These are phyloP conservation scores for Magnaporthales sp. DNA, from an alignment of 2,329 filamentous ascomycete genomes.

Conservation along the genomic window DNA sequence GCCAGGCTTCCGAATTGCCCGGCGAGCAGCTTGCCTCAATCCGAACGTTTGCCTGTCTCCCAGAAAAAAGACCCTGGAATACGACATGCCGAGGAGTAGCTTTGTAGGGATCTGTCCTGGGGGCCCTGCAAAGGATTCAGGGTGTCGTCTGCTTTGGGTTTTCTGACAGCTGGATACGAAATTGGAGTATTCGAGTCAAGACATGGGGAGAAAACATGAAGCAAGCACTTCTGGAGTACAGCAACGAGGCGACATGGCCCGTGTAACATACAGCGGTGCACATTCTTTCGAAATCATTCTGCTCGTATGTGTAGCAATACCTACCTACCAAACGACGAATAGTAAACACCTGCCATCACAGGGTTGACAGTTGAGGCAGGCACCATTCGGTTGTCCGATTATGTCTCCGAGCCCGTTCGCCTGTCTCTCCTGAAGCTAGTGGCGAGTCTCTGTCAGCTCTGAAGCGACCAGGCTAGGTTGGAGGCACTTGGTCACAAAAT, in stretches of 20 bases:
- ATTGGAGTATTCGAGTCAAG: background rate
- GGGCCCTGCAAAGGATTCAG: background rate
- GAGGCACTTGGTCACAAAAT: background rate
- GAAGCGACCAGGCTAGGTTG: background rate
- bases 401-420: background rate
- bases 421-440: background rate
- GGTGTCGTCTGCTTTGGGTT: background rate
- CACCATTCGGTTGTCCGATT: background rate
- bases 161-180: background rate
- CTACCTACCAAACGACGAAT: too few relatives aligned
- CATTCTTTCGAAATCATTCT: background rate
- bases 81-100: background rate
- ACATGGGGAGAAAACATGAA: background rate
- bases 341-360: background rate
- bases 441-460: background rate
- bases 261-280: too few relatives aligned
- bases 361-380: background rate
- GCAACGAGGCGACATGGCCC: too few relatives aligned
- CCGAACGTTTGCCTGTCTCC: background rate
- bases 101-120: background rate
- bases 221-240: too few relatives aligned
- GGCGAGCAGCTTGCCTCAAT: background rate
- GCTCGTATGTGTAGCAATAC: too few relatives aligned
- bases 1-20: background rate
- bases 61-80: background rate